Conservation (phyloP, 2,329 filamentous ascomycete species). For the Pseudogymnoascus sp. region DNA sequence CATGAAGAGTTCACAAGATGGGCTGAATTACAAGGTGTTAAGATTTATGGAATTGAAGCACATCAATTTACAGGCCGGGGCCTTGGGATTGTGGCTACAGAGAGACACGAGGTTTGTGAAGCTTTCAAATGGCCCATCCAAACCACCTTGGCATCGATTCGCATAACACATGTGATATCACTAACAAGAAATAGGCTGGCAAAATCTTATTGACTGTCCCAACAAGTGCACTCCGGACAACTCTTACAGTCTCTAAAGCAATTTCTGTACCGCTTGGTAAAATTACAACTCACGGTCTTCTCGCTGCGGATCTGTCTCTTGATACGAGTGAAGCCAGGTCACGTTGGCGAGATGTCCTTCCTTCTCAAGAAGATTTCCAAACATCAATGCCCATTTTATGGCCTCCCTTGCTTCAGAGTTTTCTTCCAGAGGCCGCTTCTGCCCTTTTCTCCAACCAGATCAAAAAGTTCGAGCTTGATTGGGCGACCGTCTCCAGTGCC, state of each 20-base stretch:
- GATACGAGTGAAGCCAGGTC: conserved; percentile 35
- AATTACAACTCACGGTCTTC: conserved; percentile 58
- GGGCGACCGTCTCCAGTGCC: conserved; percentile 34
- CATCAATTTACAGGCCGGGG: conserved; percentile 62
- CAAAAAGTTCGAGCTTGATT: conserved; percentile 42
- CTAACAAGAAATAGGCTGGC: conserved; percentile 37
- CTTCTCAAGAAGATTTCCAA: conserved; percentile 50
- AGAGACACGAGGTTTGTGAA: conserved; percentile 50
- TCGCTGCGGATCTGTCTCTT: conserved; percentile 60
- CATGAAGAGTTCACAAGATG: conserved; percentile 54
- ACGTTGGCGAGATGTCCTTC: conserved; percentile 61
- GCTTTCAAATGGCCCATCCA: conserved; percentile 1
- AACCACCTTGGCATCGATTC: background rate
- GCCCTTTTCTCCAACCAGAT: conserved; percentile 47
- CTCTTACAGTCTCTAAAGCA: conserved; percentile 47
- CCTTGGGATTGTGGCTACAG: conserved; percentile 66
- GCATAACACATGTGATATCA: conserved; percentile 3
- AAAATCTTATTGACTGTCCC: conserved; percentile 59
- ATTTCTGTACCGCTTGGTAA: conserved; percentile 46
- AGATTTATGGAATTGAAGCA: conserved; percentile 58
- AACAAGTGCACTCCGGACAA: conserved; percentile 51
- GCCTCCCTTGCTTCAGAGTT: conserved; percentile 33
- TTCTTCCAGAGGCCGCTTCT: conserved; percentile 38
- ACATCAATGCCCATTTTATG: conserved; percentile 49
- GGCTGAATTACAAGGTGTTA: conserved; percentile 56